A percentile compares a stretch with the other conserved stretches of the same genome.
These are phyloP conservation scores for Aurantiochytrium sp. DNA, from an alignment of 108 stramenopile species.

Conservation along the genomic window DNA sequence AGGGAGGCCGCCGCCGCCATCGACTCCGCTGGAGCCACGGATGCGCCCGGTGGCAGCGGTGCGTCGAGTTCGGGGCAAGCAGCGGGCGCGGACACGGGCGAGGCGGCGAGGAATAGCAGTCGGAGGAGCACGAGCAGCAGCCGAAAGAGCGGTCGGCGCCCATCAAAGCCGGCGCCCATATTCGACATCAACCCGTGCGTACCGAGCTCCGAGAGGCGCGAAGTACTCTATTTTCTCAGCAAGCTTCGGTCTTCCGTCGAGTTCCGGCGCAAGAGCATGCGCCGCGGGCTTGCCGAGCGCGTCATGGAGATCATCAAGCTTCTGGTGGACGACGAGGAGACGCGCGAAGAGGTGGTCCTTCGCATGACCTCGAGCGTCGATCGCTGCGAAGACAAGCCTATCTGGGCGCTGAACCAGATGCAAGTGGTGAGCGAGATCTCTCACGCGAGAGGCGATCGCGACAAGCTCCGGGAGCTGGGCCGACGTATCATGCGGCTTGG, in stretches of 20 bases:
- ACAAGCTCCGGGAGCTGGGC: neutral
- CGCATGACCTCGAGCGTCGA: neutral
- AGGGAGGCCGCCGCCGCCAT: neutral
- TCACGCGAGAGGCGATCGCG: neutral
- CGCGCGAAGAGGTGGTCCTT: neutral
- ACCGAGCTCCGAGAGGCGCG: neutral
- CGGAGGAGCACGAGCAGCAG: no score
- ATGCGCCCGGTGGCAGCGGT: no score
- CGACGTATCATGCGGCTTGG: neutral
- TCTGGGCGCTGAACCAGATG: constrained; percentile 28
- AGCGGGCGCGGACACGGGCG: no score
- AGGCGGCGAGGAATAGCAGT: no score
- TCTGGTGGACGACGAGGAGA: neutral
- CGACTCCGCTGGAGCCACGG: no score
- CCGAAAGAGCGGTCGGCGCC: no score
- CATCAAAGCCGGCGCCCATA: neutral
- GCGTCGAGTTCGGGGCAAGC: no score
- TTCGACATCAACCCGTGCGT: neutral
- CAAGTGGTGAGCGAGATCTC: neutral
- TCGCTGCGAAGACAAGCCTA: neutral
- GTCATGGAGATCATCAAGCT: neutral
- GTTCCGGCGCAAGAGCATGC: neutral
- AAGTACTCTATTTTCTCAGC: neutral
- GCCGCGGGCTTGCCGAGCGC: neutral
- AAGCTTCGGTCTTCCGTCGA: neutral